Evolutionary conservation across 306 rosid species (phyloP).

Genomic region (Castanospermum australe): DNA sequence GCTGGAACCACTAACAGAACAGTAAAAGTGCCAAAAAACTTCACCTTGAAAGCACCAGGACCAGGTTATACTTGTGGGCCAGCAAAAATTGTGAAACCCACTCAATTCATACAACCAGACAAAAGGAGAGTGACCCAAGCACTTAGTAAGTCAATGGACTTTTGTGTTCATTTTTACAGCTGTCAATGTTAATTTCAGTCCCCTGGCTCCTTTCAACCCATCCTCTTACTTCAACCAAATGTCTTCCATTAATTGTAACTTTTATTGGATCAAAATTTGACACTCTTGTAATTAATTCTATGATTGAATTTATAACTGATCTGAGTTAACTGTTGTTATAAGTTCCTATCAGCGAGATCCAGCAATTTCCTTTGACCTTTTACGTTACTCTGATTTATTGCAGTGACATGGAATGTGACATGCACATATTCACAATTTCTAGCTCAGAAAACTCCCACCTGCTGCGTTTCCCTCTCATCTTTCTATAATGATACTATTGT

Average conservation of each 20-base stretch:
- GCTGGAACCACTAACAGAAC: constrained; percentile 74
- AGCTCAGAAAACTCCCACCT: constrained; percentile 73
- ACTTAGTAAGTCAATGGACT: constrained; percentile 57
- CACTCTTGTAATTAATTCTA: background rate
- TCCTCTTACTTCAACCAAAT: background rate
- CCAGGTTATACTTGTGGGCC: constrained; percentile 88
- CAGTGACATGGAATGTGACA: constrained; percentile 95
- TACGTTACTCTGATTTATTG: constrained; percentile 23
- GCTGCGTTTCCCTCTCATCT: constrained; percentile 89
- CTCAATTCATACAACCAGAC: constrained; percentile 50
- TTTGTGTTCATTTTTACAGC: background rate
- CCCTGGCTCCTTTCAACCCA: background rate
- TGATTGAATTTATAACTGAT: background rate
- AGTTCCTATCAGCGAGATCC: background rate
- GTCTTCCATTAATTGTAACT: background rate
- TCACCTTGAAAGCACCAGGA: constrained; percentile 78
- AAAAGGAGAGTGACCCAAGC: constrained; percentile 86
- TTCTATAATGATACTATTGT: constrained; percentile 82
- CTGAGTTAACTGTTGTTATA: background rate
- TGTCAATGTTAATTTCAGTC: background rate
- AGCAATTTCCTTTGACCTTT: background rate
- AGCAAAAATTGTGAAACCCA: constrained; percentile 58
- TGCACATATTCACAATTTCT: constrained; percentile 88
- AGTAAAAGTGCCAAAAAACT: constrained; percentile 62
- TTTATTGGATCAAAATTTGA: background rate